Conservation (phyloP, 495 filamentous ascomycete genomes). For the Penicillium riverlandense region DNA sequence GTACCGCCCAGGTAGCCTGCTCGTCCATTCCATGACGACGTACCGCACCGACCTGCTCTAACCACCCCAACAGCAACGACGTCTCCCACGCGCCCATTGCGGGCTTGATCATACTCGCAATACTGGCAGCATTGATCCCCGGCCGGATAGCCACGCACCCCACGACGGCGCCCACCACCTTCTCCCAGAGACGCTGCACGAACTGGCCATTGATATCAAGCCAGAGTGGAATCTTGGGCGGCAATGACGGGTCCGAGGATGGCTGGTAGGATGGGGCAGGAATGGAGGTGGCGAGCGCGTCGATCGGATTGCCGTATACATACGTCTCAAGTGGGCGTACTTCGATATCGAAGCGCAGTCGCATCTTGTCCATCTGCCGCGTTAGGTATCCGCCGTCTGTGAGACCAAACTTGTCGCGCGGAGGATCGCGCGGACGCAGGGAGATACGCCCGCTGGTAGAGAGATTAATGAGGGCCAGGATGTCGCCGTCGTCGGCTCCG, state of each 20-base stretch:
- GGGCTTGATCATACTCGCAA: constrained; percentile 51
- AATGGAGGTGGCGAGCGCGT: constrained; percentile 7
- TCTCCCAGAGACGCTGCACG: constrained; percentile 56
- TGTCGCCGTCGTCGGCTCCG: constrained; percentile 52
- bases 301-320: constrained; percentile 50
- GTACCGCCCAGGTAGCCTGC: constrained; percentile 37
- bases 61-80: constrained; percentile 59
- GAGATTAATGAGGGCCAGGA: constrained; percentile 65
- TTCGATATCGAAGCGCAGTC: constrained; percentile 55
- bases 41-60: constrained; percentile 40
- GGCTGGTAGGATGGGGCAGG: constrained; percentile 22
- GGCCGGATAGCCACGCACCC: constrained; percentile 54
- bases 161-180: constrained; percentile 51
- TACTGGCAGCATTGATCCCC: constrained; percentile 42
- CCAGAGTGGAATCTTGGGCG: constrained; percentile 64
- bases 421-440: constrained; percentile 49
- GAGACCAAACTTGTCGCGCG: constrained; percentile 65
- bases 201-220: constrained; percentile 65
- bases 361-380: constrained; percentile 58
- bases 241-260: neutral
- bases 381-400: constrained; percentile 65
- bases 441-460: constrained; percentile 50
- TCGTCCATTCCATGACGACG: constrained; percentile 16
- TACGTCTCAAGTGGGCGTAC: constrained; percentile 50
- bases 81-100: constrained; percentile 63